Conservation (phyloP, 2,329 filamentous ascomycete species). For the Hypoxylon sp. region DNA sequence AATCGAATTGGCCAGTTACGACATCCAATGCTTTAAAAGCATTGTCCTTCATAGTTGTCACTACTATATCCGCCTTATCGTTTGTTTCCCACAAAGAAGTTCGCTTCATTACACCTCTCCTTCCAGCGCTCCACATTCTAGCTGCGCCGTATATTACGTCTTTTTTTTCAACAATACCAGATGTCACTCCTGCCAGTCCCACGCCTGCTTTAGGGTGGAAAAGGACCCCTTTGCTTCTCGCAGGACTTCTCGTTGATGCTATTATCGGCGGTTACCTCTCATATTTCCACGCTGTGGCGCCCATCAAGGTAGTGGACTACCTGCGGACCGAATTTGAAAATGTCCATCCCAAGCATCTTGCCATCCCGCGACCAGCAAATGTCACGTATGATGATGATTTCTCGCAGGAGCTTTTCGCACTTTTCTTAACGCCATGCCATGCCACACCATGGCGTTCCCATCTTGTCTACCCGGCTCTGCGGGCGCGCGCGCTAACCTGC, state of each 20-base stretch:
- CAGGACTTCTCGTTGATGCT: slow-evolving; percentile 75
- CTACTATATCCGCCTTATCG: slow-evolving; percentile 75
- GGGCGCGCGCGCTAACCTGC: slow-evolving; percentile 88
- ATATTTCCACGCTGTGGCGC: slow-evolving; percentile 82
- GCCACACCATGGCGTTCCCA: slow-evolving; percentile 95
- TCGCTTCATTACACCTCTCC: slow-evolving; percentile 93
- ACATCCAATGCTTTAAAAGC: slow-evolving; percentile 63
- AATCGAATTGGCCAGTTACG: slow-evolving; percentile 52
- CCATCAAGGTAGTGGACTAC: slow-evolving; percentile 79
- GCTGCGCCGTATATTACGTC: slow-evolving; percentile 74
- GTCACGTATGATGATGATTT: slow-evolving; percentile 45
- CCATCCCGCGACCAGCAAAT: slow-evolving; percentile 48
- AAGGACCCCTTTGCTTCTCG: slow-evolving; percentile 68
- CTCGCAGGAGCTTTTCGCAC: slow-evolving; percentile 70
- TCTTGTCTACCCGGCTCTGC: slow-evolving; percentile 79
- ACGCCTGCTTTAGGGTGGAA: slow-evolving; percentile 56
- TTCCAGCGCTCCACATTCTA: slow-evolving; percentile 87
- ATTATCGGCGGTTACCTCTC: slow-evolving; percentile 80
- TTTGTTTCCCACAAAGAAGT: slow-evolving; percentile 95
- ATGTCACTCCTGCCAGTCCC: slow-evolving; percentile 48
- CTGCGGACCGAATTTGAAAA: slow-evolving; percentile 80
- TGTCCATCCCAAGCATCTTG: slow-evolving; percentile 61
- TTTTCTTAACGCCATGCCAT: slow-evolving; percentile 96
- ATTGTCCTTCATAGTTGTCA: slow-evolving; percentile 69
- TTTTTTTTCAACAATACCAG: slow-evolving; percentile 70